Conservation (phyloP, 2,329 filamentous ascomycete species). For the Colletotrichum tamarilloi region DNA sequence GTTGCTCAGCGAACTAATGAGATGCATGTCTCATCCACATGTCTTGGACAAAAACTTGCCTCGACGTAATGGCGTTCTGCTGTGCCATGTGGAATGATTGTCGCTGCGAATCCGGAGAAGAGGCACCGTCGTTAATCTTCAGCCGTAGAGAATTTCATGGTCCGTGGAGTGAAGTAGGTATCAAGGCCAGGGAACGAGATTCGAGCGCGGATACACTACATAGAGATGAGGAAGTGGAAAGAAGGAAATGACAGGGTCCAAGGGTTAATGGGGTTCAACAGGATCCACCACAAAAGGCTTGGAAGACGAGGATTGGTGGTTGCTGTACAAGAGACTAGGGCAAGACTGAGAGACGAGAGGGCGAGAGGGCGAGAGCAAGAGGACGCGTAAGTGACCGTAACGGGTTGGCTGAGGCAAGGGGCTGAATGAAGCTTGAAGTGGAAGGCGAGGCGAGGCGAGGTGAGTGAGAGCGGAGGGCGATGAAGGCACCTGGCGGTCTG, state of each 20-base stretch:
- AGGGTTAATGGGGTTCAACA: too few relatives aligned
- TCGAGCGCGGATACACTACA: not conserved
- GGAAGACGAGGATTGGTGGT: too few relatives aligned
- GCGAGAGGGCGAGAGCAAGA: not conserved
- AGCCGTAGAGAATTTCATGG: not conserved
- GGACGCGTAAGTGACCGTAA: conserved; percentile 7
- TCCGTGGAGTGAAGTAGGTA: not conserved
- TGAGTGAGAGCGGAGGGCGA: not conserved
- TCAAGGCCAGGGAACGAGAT: not conserved
- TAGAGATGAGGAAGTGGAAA: not conserved
- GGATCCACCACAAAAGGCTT: too few relatives aligned
- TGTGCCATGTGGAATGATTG: conserved; percentile 2
- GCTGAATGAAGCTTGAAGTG: not conserved
- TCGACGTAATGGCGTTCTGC: not conserved
- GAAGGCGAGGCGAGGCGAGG: not conserved
- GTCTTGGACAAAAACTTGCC: not conserved
- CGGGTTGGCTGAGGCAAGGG: not conserved
- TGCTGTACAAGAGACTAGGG: too few relatives aligned
- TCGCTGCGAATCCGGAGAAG: not conserved
- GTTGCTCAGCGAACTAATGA: not conserved
- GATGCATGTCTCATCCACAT: not conserved
- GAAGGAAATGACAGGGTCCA: not conserved
- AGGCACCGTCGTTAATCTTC: not conserved
- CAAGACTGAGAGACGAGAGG: too few relatives aligned
- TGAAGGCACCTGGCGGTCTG: not conserved